Conservation (phyloP, 2,329 filamentous ascomycete species). For the Colletotrichum sp. region DNA sequence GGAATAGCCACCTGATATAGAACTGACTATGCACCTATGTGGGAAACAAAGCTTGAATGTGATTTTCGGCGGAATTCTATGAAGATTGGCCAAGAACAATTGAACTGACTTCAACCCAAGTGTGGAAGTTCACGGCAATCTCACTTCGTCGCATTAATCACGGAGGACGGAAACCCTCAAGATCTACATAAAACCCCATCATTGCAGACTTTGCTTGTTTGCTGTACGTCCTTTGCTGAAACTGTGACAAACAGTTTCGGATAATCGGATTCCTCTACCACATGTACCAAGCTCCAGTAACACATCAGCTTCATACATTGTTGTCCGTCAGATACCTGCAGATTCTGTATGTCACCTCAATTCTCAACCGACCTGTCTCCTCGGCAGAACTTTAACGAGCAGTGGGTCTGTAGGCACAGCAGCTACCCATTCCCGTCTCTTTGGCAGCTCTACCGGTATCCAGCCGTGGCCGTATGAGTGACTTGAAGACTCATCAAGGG, state of each 20-base stretch:
- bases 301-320: neutral
- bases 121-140: neutral
- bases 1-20: neutral
- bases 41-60: neutral
- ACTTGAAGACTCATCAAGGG: neutral
- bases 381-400: neutral
- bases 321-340: neutral
- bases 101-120: neutral
- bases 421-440: slow-evolving; percentile 26
- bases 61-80: neutral
- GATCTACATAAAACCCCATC: neutral
- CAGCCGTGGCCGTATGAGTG: neutral
- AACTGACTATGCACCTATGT: neutral
- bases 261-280: neutral
- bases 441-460: slow-evolving; percentile 23
- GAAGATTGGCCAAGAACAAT: neutral
- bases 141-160: neutral
- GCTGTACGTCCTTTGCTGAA: neutral
- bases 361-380: neutral
- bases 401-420: slow-evolving; percentile 11
- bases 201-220: neutral
- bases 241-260: neutral
- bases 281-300: neutral
- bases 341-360: neutral
- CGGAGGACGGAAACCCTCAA: neutral